Conservation (phyloP, 2,329 filamentous ascomycete species). For the Ophiostoma perfectum region DNA sequence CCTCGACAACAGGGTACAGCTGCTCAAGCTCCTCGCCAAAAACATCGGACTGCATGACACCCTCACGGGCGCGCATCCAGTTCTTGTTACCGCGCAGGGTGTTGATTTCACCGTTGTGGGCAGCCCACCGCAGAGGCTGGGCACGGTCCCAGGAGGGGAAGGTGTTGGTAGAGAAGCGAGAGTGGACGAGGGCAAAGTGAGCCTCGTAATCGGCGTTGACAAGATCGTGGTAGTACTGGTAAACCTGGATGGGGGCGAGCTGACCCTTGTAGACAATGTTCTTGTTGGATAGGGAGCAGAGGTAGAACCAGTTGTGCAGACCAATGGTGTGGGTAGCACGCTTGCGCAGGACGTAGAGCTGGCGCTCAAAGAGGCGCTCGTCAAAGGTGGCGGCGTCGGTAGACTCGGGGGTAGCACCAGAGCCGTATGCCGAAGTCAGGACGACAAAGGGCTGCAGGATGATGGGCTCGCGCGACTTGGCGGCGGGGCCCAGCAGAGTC, state of each 20-base stretch:
- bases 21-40: conserved; percentile 88
- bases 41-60: conserved; percentile 84
- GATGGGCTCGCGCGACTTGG: conserved; percentile 86
- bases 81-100: conserved; percentile 97
- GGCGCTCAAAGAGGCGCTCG: conserved; percentile 79
- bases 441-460: conserved; percentile 96
- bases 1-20: conserved; percentile 91
- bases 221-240: conserved; percentile 96
- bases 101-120: conserved; percentile 98
- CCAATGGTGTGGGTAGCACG: conserved; percentile 91
- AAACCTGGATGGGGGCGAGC: conserved; percentile 87
- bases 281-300: conserved; percentile 93
- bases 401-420: conserved; percentile 69
- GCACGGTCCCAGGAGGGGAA: conserved; percentile 98
- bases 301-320: conserved; percentile 97
- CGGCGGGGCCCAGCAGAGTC: conserved; percentile 84
- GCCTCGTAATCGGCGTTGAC: conserved; percentile 96
- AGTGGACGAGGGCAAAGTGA: conserved; percentile 94
- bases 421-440: conserved; percentile 75
- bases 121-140: conserved; percentile 91
- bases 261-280: conserved; percentile 99
- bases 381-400: conserved; percentile 78
- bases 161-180: conserved; percentile 95
- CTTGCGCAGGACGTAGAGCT: conserved; percentile 92
- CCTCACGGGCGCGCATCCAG: conserved; percentile 97